Evolutionary conservation across 1,284 basidiomycete genomes (phyloP).

Genomic region (Microbotryum silenes-acaulis): DNA sequence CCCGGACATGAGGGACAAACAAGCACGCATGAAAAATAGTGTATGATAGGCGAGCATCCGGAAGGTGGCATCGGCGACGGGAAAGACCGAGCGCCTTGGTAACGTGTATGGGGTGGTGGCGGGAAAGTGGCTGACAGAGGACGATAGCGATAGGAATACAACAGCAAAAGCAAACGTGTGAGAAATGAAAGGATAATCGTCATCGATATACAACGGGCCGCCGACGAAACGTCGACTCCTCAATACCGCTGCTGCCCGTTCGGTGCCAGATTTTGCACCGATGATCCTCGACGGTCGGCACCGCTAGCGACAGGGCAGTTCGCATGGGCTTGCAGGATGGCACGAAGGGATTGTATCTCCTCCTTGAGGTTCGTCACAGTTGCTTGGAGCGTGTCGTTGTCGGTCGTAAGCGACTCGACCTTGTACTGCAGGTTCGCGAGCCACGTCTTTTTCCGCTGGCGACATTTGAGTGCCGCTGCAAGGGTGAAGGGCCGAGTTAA

Average conservation of each 20-base stretch:
- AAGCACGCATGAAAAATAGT: too few relatives aligned
- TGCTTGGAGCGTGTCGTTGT: constrained; percentile 80
- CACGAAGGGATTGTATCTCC: constrained; percentile 52
- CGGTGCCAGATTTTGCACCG: not conserved
- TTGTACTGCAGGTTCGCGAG: constrained; percentile 84
- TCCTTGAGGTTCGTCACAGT: constrained; percentile 48
- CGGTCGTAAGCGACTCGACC: constrained; percentile 78
- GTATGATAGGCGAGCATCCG: too few relatives aligned
- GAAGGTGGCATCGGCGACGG: too few relatives aligned
- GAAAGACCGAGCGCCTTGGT: too few relatives aligned
- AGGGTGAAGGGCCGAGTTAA: constrained; percentile 8
- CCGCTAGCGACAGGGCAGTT: constrained; percentile 30
- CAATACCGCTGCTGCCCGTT: constrained; percentile 3
- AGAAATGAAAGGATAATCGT: too few relatives aligned
- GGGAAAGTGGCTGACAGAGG: too few relatives aligned
- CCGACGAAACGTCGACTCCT: not conserved
- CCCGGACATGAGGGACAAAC: too few relatives aligned
- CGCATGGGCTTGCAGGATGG: constrained; percentile 41
- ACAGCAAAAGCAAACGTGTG: too few relatives aligned
- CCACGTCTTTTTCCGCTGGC: constrained; percentile 98
- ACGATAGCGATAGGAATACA: too few relatives aligned
- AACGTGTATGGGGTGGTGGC: too few relatives aligned
- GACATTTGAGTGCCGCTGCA: constrained; percentile 90
- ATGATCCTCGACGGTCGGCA: not conserved
- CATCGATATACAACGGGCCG: too few relatives aligned